Evolutionary conservation across 2,329 filamentous ascomycete genomes (phyloP).

Genomic region (Nothophaeocryptopus gaeumannii): DNA sequence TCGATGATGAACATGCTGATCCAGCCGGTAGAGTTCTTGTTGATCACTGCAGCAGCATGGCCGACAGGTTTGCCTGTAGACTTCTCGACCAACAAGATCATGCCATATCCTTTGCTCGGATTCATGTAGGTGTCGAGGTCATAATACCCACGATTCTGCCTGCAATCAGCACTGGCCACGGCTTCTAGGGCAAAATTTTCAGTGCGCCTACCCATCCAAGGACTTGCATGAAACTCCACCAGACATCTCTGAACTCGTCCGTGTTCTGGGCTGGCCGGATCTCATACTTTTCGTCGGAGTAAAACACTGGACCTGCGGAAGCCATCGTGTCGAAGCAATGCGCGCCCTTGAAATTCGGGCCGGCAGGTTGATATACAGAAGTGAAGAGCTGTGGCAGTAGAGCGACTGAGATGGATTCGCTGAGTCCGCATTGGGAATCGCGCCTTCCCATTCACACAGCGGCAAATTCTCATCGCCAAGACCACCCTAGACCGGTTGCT

Average conservation of each 20-base stretch:
- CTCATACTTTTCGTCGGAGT: constrained; percentile 17
- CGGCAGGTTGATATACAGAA: too few relatives aligned
- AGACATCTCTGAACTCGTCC: constrained; percentile 26
- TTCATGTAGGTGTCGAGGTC: constrained; percentile 36
- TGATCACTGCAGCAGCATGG: constrained; percentile 34
- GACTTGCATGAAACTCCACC: constrained; percentile 37
- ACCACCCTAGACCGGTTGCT: too few relatives aligned
- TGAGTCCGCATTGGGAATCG: too few relatives aligned
- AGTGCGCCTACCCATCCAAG: constrained; percentile 34
- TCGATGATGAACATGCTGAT: constrained; percentile 39
- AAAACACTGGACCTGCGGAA: constrained; percentile 7
- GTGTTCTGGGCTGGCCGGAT: constrained; percentile 18
- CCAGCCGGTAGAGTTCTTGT: constrained; percentile 39
- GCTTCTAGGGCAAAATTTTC: constrained; percentile 3
- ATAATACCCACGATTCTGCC: constrained; percentile 34
- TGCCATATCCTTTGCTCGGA: constrained; percentile 28
- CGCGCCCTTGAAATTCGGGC: too few relatives aligned
- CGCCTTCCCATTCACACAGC: too few relatives aligned
- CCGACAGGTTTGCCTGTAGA: constrained; percentile 30
- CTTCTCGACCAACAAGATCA: constrained; percentile 34
- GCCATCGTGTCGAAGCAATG: too few relatives aligned
- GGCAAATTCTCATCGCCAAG: too few relatives aligned
- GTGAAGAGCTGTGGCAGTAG: too few relatives aligned
- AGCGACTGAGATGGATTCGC: too few relatives aligned
- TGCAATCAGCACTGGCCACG: neutral